Evolutionary conservation across 2,329 filamentous ascomycete genomes (phyloP).

Genomic region (Fusarium haematococcum): DNA sequence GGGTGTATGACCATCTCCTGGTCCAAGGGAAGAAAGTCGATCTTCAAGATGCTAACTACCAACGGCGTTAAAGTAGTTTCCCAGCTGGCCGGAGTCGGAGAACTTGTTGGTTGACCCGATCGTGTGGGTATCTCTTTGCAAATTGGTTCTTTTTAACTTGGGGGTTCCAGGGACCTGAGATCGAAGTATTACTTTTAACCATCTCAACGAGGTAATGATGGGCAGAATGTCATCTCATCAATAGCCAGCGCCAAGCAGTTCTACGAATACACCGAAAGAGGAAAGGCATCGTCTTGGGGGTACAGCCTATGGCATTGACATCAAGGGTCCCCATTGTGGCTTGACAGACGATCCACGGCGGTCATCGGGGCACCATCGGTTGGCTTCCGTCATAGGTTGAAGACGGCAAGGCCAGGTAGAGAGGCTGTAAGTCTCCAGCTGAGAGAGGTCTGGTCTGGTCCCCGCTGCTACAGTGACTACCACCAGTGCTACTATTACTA

Average conservation of each 20-base stretch:
- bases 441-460: not conserved
- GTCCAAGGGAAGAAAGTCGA: not conserved
- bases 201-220: conserved; percentile 1
- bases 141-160: not conserved
- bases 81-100: conserved; percentile 1
- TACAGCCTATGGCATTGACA: not conserved
- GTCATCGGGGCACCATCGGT: not conserved
- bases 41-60: not conserved
- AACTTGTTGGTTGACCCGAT: not conserved
- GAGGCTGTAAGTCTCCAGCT: not conserved
- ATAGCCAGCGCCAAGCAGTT: not conserved
- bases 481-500: not conserved
- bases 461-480: not conserved
- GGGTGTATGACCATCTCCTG: not conserved
- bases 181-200: not conserved
- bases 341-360: not conserved
- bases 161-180: not conserved
- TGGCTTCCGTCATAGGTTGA: not conserved
- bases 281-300: not conserved
- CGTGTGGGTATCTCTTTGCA: conserved; percentile 1
- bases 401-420: not conserved
- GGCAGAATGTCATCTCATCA: not conserved
- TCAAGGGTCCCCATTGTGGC: not conserved
- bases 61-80: not conserved
- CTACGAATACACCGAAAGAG: not conserved